Evolutionary conservation across 2,329 filamentous ascomycete genomes (phyloP).

Genomic region (Diplocarpon mali): DNA sequence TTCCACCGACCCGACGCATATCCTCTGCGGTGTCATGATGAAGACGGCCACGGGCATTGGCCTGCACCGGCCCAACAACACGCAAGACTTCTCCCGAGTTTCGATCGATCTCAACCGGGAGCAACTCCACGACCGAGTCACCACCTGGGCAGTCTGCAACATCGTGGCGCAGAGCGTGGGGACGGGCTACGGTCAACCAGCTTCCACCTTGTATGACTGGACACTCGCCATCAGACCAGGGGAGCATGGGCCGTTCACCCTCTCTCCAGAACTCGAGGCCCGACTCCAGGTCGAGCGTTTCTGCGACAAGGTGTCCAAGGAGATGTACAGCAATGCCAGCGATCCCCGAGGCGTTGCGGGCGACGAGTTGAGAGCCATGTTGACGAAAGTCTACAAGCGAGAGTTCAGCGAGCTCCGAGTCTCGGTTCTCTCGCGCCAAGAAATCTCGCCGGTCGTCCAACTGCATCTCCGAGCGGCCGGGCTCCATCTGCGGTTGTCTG

Average conservation of each 20-base stretch:
- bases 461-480: constrained; percentile 63
- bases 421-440: constrained; percentile 42
- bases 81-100: constrained; percentile 71
- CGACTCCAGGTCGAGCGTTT: constrained; percentile 63
- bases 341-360: constrained; percentile 59
- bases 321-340: constrained; percentile 68
- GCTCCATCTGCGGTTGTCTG: constrained; percentile 65
- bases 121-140: constrained; percentile 66
- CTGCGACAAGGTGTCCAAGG: constrained; percentile 66
- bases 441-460: constrained; percentile 45
- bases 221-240: constrained; percentile 52
- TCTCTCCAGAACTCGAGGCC: constrained; percentile 53
- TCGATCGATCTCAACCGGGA: constrained; percentile 66
- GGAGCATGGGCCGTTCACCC: constrained; percentile 46
- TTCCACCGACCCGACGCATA: constrained; percentile 70
- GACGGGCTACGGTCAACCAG: constrained; percentile 75
- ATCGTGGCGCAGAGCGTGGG: constrained; percentile 72
- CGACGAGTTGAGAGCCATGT: constrained; percentile 54
- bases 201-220: constrained; percentile 67
- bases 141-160: constrained; percentile 78
- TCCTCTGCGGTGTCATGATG: constrained; percentile 71
- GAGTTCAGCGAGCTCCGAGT: constrained; percentile 54
- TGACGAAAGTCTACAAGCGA: constrained; percentile 55
- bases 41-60: constrained; percentile 77
- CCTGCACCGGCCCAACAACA: constrained; percentile 68